These are phyloP conservation scores for Calocera cornea DNA, from an alignment of 768 basidiomycete genomes.

Conservation along the genomic window DNA sequence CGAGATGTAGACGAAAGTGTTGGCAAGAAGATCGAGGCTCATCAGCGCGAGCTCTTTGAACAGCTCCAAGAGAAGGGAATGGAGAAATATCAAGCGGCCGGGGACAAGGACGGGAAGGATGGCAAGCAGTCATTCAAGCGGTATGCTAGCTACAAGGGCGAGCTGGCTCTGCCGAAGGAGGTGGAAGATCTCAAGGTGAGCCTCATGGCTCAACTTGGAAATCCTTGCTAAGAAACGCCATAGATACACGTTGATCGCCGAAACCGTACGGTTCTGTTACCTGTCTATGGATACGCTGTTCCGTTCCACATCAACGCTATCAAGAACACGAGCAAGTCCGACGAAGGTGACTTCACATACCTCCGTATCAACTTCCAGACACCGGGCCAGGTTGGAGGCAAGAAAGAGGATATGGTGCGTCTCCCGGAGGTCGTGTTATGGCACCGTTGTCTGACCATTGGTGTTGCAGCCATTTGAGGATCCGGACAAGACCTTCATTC, in stretches of 20 bases:
- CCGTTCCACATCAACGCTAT: conserved; percentile 98
- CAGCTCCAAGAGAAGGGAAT: conserved; percentile 67
- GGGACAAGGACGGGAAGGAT: conserved; percentile 56
- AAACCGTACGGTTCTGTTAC: conserved; percentile 75
- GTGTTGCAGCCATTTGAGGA: conserved; percentile 79
- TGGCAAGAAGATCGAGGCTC: conserved; percentile 65
- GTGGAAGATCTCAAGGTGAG: conserved; percentile 66
- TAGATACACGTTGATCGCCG: conserved; percentile 89
- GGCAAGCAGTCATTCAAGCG: conserved; percentile 90
- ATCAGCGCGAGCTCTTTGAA: conserved; percentile 72
- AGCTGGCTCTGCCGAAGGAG: conserved; percentile 76
- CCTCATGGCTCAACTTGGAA: conserved; percentile 10
- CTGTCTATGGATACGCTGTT: conserved; percentile 88
- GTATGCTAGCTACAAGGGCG: conserved; percentile 94
- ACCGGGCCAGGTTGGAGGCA: conserved; percentile 90
- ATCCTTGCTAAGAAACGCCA: conserved; percentile 3
- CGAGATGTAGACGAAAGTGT: conserved; percentile 73
- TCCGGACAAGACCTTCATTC: conserved; percentile 89
- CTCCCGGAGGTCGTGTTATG: conserved; percentile 5
- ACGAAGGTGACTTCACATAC: conserved; percentile 89
- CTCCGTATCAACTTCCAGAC: conserved; percentile 97
- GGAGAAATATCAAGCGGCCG: conserved; percentile 70
- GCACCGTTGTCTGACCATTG: conserved; percentile 4
- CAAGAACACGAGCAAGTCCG: conserved; percentile 94
- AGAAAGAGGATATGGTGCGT: conserved; percentile 91